Percentiles rank a stretch among this genome's conserved stretches.
phyloP scores from a whole-genome alignment of 78 protist genomes.

The Dictyostelium citrinum region DNA sequence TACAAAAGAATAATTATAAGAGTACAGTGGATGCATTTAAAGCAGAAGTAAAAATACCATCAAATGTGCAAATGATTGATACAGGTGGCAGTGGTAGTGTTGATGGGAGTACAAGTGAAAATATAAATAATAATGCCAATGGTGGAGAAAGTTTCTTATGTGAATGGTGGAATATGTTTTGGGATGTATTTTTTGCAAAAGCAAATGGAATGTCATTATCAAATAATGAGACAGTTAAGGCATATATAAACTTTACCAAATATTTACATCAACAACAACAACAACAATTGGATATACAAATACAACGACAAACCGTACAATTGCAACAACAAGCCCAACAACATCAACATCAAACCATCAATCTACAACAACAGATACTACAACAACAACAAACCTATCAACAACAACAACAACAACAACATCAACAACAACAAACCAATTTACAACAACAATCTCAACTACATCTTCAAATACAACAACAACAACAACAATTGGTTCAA shows the following conservation, averaged over 20 bases:
- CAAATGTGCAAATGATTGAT: not conserved
- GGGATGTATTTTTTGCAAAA: conserved; percentile 10
- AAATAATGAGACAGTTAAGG: not conserved
- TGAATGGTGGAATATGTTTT: conserved; percentile 33
- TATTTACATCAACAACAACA: conserved; percentile 8
- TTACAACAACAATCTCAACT: not conserved
- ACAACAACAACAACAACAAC: not conserved
- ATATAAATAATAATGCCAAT: not conserved
- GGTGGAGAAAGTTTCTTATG: not conserved
- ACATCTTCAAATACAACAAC: not conserved
- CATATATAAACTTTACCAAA: not conserved
- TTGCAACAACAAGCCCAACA: not conserved
- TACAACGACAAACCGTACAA: not conserved
- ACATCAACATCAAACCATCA: not conserved
- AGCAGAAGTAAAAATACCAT: not conserved
- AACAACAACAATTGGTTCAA: conserved; percentile 13
- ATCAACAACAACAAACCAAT: not conserved
- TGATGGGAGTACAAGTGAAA: not conserved
- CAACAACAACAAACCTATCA: conserved; percentile 20
- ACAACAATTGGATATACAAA: not conserved
- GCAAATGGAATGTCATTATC: not conserved
- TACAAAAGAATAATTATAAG: conserved; percentile 17
- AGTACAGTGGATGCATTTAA: conserved; percentile 26
- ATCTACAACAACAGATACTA: not conserved
- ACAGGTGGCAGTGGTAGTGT: not conserved